Base-by-base conservation (phyloP, 2,329 filamentous ascomycete species). In the Arthrinium phaeospermum region DNA sequence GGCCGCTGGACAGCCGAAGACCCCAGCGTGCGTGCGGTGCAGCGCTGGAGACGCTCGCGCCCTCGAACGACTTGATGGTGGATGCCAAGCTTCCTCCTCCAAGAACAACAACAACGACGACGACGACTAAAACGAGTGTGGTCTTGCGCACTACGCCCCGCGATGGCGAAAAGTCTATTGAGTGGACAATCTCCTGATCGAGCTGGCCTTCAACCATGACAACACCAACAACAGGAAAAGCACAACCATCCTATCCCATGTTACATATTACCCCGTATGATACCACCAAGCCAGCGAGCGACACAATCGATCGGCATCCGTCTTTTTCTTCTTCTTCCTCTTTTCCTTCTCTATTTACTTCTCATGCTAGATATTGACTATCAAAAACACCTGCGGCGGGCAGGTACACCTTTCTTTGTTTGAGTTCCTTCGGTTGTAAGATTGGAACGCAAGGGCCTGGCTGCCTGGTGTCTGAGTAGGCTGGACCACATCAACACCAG, bases 1-100 rank as follows among this genome's bases (percentile, higher is more conserved):
- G 88, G 88, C 77, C 88, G 89, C 82, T 92, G 90, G 90, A 90
- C 86, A 76, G 85, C 82, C 74, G 90, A 92, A 78, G 90, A 92
- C 78, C 90, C 90, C 2, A 88, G 86, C 75, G 81, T 91, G 70
- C 83, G 87, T 71, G 83, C 85, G 68, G 86, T 91, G 72, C 85
- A 88, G 78, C 86, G 88, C 80, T 92, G 90, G 90, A 80, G 91
- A 70, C 85, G 86, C 71, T 83, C 83, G 71, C 82, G 84, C 70
- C 81, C 80, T 34, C 77, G 77, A 57, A 80, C 75, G 30, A 72
- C 68, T 45, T 81, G 77, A 77, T 80, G 76, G 77, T 19, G 67
- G 76, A 77, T 19, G 67, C 34, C 30, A 13, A 14, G 10, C 10
- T n/a, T 37, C 19, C 12, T n/a, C 57, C 10, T 22, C 41, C 8